Evolutionary conservation across 192 early-diverging fungal genomes (phyloP).

Genomic region (Coemansia brasiliensis): DNA sequence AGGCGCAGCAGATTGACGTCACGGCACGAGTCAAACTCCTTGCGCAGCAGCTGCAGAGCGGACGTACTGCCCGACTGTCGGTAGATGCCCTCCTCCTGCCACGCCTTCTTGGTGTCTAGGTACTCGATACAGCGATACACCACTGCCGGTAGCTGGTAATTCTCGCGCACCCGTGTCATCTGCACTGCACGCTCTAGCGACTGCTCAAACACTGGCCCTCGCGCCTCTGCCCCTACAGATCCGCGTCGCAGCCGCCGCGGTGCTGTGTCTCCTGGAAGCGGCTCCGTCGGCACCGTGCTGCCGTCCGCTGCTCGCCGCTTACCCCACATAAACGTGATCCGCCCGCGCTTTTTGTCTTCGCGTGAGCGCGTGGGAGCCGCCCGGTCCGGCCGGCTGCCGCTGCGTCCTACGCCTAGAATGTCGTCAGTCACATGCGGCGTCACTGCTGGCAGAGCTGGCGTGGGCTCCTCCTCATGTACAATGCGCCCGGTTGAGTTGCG

Average conservation of each 20-base stretch:
- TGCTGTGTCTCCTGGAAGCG: conserved; percentile 12
- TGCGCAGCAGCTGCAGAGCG: conserved; percentile 74
- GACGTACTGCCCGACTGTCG: conserved; percentile 79
- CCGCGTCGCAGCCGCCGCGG: conserved; percentile 51
- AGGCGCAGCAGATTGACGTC: conserved; percentile 52
- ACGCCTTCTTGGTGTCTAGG: conserved; percentile 85
- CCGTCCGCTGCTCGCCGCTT: conserved; percentile 43
- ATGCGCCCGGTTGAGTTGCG: conserved; percentile 53
- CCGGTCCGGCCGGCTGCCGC: background rate
- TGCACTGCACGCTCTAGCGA: conserved; percentile 78
- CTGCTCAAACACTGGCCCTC: conserved; percentile 77
- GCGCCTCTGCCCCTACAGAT: conserved; percentile 33
- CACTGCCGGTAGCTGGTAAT: conserved; percentile 82
- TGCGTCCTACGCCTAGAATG: conserved; percentile 51
- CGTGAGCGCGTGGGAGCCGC: conserved; percentile 25
- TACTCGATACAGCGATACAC: conserved; percentile 97
- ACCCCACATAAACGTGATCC: conserved; percentile 58
- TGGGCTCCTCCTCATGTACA: conserved; percentile 50
- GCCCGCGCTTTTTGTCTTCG: conserved; percentile 57
- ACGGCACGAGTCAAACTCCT: conserved; percentile 71
- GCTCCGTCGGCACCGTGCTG: conserved; percentile 4
- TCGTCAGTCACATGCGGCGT: conserved; percentile 55
- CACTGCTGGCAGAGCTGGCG: conserved; percentile 35
- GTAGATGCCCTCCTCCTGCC: conserved; percentile 93
- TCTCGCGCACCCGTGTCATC: conserved; percentile 69